Conservation (phyloP, 139 green algal genomes). For the Micractinium sp. region DNA sequence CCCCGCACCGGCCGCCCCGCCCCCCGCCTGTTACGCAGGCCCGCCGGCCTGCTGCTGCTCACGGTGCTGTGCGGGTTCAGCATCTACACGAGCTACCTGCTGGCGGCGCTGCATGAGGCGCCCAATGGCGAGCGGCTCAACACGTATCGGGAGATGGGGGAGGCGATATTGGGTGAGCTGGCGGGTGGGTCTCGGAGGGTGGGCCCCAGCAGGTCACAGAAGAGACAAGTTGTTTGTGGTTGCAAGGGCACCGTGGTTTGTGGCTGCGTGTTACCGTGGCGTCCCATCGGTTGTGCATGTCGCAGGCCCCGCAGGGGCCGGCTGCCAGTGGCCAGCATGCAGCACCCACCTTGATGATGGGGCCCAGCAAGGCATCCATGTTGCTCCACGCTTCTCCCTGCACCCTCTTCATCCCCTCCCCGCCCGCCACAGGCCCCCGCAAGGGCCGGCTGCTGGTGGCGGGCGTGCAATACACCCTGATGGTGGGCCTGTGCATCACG, state of each 20-base stretch:
- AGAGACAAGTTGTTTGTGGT: neutral
- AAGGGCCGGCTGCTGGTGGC: slow-evolving; percentile 26
- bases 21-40: neutral
- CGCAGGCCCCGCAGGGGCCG: neutral
- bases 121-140: slow-evolving; percentile 51
- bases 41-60: slow-evolving; percentile 45
- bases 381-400: neutral
- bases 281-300: neutral
- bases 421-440: neutral
- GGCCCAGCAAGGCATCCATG: no score
- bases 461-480: slow-evolving; percentile 51
- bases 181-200: no score
- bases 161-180: slow-evolving; percentile 49
- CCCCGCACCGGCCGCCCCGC: neutral
- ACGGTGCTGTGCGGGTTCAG: slow-evolving; percentile 33
- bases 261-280: neutral
- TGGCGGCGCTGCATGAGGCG: slow-evolving; percentile 60
- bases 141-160: slow-evolving; percentile 61
- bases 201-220: no score
- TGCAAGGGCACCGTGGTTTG: neutral
- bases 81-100: slow-evolving; percentile 63
- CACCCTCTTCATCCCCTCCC: neutral
- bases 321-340: slow-evolving; percentile 30
- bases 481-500: slow-evolving; percentile 62
- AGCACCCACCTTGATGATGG: no score